Evolutionary conservation across 495 filamentous ascomycete genomes (phyloP).

Genomic region (Rhizodiscina lignyota): DNA sequence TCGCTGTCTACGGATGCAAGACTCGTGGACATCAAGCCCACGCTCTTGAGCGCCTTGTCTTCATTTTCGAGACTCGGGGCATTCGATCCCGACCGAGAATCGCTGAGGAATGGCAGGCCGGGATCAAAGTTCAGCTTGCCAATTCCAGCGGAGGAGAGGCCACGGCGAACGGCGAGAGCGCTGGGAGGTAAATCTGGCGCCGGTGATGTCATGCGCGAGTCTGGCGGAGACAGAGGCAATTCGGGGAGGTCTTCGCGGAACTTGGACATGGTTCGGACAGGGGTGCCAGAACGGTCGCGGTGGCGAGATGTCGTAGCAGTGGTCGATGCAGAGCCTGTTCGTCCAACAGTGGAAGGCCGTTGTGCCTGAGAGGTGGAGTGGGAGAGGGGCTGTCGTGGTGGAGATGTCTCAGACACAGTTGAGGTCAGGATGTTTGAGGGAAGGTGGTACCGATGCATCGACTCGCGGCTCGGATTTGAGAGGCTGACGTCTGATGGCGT

Average conservation of each 20-base stretch:
- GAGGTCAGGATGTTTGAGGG: neutral
- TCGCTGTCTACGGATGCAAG: constrained; percentile 81
- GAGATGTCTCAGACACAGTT: neutral
- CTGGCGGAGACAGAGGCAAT: constrained; percentile 62
- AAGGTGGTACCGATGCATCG: too few species aligned
- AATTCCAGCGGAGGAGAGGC: neutral
- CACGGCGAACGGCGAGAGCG: constrained; percentile 7
- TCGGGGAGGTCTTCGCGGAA: constrained; percentile 91
- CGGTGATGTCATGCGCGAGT: constrained; percentile 63
- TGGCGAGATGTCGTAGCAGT: neutral
- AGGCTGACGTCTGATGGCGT: too few species aligned
- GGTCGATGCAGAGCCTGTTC: neutral
- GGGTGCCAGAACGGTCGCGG: constrained; percentile 27
- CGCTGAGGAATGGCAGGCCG: too few species aligned
- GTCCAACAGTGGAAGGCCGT: neutral
- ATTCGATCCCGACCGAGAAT: too few species aligned
- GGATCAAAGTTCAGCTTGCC: constrained; percentile 1
- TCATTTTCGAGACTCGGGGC: too few species aligned
- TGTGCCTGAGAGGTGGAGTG: neutral
- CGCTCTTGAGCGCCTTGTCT: constrained; percentile 12
- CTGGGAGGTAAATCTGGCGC: neutral
- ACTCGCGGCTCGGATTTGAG: too few species aligned
- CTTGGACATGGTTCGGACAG: constrained; percentile 69
- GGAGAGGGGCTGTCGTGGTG: neutral
- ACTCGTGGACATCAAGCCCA: constrained; percentile 45